Base-by-base conservation (phyloP, 2,329 filamentous ascomycete species). In the Ceratocystis eucalypticola region DNA sequence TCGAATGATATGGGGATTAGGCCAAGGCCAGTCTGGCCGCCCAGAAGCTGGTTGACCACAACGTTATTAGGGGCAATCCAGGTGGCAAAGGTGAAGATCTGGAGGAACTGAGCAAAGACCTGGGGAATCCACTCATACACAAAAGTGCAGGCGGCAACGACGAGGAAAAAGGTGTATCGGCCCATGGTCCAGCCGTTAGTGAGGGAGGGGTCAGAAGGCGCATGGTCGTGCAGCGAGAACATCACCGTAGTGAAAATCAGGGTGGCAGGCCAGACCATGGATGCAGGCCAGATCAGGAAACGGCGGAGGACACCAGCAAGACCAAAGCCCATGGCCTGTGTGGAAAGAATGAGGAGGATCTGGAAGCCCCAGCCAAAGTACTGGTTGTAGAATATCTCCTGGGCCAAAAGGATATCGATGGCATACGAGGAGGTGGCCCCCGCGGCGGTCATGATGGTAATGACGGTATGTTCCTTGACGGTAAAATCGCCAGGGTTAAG, bases 131-230 rank as follows among this genome's bases (percentile, higher is more conserved):
- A 83, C 70, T 84, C 83, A 74, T 81, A 81, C 46, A 79, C 72
- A 67, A 79, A 80, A 28, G 81, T 79, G 20, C 74, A 80, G 30
- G 74, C 71, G 69, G 82, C 81, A 45, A 85, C 77, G 69, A 81
- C 80, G 66, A 86, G 71, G 75, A 88, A 88, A 73, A 83, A 83
- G 69, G 78, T 79, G 73, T 86, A 87, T 64, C 84, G 81, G n/a
- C 82, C 80, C 62, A 88, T 79, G 44, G 72, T 78, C 86, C 86
- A 88, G 55, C 86, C 85, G 70, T 78, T 80, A 28, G 78, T 78
- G 65, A 79, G 80, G 61, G 76, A 72, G 1, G 81, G 79, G 69
- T 82, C 77, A 5, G 77, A 77, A 15, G 72, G 73, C 2, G 76
- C 75, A 70, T 79, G 77, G 67, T 79, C 77, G 69, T 79, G 77